Evolutionary conservation across 139 green algal genomes (phyloP), one percentile per base, ranked within the genome.

Genomic region (Picochlorum sp.): DNA sequence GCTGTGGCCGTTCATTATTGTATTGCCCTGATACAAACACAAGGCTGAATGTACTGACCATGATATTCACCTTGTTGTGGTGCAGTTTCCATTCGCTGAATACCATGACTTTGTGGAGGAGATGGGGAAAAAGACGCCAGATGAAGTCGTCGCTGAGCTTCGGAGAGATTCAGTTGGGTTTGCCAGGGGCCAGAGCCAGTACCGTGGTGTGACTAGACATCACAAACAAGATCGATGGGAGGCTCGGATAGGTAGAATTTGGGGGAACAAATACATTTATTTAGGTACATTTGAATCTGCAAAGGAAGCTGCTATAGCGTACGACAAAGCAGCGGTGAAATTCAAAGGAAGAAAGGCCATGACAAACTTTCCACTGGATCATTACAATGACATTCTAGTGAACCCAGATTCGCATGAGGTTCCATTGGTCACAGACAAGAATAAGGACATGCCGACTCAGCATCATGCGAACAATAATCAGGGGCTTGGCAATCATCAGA

Each of bases 171-270:
- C 60, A 45, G 75, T 79, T 34, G 76, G 82, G 45, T 85, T 85
- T 51, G 77, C 68, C 26, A 76, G 88, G 66, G 72, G 81, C 49
- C 20, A 68, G 8, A 86, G 68, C 10, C 69, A 70, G 44, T 93
- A 80, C 74, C 76, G 90, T 0, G 90, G 90, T 14, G 88, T 96
- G 4, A 94, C 88, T 0, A 60, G 63, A 26, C 86, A 95, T 72
- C 77, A 88, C 65, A 62, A 85, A 57, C 60, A 77, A 5, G 70
- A 74, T 37, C 81, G 74, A 24, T 97, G 89, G 86, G 92, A 98
- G 72, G 84, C 88, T 0, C 77, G 90, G 21, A 91, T 97, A 34
- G 88, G 88, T 6, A 75, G 74, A 8, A 62, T 92, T 24, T 24
- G 67, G 18, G 73, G 72, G 49, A 54, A 55, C 4, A 74, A 69